Base-by-base conservation (phyloP, 805 yeast species). In the Metschnikowia picachoensis region DNA sequence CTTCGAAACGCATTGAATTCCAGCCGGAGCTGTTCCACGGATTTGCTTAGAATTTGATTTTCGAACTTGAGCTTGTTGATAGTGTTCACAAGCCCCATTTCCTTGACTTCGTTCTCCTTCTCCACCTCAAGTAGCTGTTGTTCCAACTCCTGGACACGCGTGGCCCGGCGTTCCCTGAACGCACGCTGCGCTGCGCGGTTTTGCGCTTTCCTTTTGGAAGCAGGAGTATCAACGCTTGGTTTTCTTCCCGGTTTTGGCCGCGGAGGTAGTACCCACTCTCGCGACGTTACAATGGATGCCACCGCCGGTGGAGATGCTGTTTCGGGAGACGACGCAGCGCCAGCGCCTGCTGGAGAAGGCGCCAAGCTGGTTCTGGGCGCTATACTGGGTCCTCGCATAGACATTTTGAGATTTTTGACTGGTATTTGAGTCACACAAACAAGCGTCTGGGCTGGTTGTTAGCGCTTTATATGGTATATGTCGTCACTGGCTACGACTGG, bases 161-260 rank as follows among this genome's bases (percentile, higher is more conserved):
- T 85, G 15, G 96, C 95, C 57, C 95, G 71, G 53, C 96, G 74
- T 62, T 89, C 95, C 53, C 97, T 70, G 68, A 88, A 87, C 2
- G 97, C 95, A 47, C 96, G 62, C 70, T 91, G 95, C 17, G 97
- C 96, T n/a, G 94, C 95, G 48, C 97, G 71, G 61, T 90, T 90
- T 64, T 87, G 97, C 3, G 95, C 95, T 65, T 88, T 88, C 44
- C 96, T 70, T 63, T 87, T 87, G 17, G 85, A 80, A 0, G 91
- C 90, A 0, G 96, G 95, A 0, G 91, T 79, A 53, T 88, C 96
- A 4, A 77, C 76, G 52, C 82, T 71, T 13, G 85, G 85, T 62
- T 81, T 81, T 27, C 77, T 56, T 3, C 82, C 83, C 0, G 84
- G 84, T 55, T 79, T 77, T 4, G 83, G 84, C 46, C 84, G 64